A percentile compares a stretch with the other conserved stretches of the same genome.
phyloP scores from a whole-genome alignment of 2,329 filamentous ascomycete species.

The Xylaria digitata region DNA sequence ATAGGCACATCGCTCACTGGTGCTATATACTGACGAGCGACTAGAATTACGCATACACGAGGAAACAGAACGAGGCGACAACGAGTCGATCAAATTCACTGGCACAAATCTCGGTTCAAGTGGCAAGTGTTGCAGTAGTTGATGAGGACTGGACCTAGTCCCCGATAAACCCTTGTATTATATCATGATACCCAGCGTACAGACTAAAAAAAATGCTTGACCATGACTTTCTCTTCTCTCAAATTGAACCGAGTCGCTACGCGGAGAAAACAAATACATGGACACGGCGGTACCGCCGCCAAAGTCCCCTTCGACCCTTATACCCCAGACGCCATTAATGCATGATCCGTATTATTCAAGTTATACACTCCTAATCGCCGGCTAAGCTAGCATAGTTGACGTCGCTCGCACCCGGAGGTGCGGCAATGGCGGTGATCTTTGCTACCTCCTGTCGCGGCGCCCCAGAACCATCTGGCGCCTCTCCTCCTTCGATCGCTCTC shows the following conservation, averaged over 20 bases:
- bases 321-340: slow-evolving; percentile 50
- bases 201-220: slow-evolving; percentile 36
- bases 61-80: slow-evolving; percentile 90
- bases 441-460: slow-evolving; percentile 47
- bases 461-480: slow-evolving; percentile 46
- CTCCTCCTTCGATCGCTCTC: slow-evolving; percentile 50
- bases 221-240: slow-evolving; percentile 29
- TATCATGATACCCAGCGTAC: slow-evolving; percentile 48
- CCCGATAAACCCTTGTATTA: slow-evolving; percentile 42
- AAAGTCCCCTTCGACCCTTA: slow-evolving; percentile 37
- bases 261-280: slow-evolving; percentile 32
- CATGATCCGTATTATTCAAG: slow-evolving; percentile 27
- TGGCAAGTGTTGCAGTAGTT: slow-evolving; percentile 45
- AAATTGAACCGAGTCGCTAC: slow-evolving; percentile 23
- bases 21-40: slow-evolving; percentile 28
- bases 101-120: slow-evolving; percentile 48
- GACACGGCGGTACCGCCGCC: slow-evolving; percentile 31
- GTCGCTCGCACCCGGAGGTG: slow-evolving; percentile 82
- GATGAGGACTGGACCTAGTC: slow-evolving; percentile 22
- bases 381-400: slow-evolving; percentile 87
- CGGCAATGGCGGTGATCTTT: slow-evolving; percentile 66
- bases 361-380: slow-evolving; percentile 70
- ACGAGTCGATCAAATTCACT: slow-evolving; percentile 83
- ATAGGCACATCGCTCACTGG: background rate
- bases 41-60: slow-evolving; percentile 89